These are phyloP conservation scores for Sporobolomyces pararoseus DNA, from an alignment of 768 basidiomycete genomes.

Conservation along the genomic window DNA sequence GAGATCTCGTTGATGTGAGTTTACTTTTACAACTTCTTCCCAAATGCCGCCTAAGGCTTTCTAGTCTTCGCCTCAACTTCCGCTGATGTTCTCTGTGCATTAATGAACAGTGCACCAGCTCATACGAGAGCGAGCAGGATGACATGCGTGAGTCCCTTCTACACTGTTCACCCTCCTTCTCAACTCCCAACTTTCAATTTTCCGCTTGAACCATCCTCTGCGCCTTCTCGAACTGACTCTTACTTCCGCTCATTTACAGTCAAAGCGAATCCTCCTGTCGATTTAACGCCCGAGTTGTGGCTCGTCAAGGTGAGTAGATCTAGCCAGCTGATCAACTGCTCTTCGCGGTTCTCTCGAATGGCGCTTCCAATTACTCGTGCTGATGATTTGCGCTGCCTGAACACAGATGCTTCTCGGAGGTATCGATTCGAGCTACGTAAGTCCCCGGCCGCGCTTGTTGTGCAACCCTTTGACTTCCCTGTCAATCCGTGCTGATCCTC, in stretches of 20 bases:
- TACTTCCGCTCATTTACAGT: background rate
- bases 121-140: conserved; percentile 30
- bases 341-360: too few relatives aligned
- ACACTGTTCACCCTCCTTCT: background rate
- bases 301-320: too few relatives aligned
- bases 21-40: background rate
- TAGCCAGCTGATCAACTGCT: too few relatives aligned
- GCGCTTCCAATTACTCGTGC: too few relatives aligned
- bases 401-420: conserved; percentile 21
- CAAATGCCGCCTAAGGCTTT: background rate
- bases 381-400: too few relatives aligned
- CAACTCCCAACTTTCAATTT: too few relatives aligned
- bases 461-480: background rate
- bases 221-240: background rate
- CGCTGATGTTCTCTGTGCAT: background rate
- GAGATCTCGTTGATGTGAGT: conserved; percentile 49
- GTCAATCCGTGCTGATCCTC: background rate
- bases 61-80: background rate
- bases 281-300: conserved; percentile 49
- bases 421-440: conserved; percentile 11
- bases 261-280: conserved; percentile 21
- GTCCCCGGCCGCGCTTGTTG: too few relatives aligned
- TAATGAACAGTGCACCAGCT: background rate
- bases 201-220: background rate
- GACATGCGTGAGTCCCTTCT: background rate